Evolutionary conservation across 495 filamentous ascomycete genomes (phyloP).

Genomic region (Parathielavia appendiculata): DNA sequence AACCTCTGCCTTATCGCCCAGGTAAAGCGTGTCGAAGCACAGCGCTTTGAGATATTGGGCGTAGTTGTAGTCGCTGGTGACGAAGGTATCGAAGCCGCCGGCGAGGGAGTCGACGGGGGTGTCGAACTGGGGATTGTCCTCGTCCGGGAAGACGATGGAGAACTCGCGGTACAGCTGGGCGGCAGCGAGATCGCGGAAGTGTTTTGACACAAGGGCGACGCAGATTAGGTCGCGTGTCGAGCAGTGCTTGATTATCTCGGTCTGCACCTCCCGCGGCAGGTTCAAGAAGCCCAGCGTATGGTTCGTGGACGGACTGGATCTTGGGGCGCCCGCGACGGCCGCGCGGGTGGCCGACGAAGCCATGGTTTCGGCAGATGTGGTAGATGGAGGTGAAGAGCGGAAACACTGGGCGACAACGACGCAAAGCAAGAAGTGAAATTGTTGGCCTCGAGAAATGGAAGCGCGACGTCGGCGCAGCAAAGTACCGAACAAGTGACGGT

Average conservation of each 20-base stretch:
- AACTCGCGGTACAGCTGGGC: conserved; percentile 55
- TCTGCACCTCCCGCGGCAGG: conserved; percentile 48
- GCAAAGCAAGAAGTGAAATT: background rate
- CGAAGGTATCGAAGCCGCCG: conserved; percentile 54
- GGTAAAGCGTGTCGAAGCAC: conserved; percentile 44
- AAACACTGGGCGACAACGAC: background rate
- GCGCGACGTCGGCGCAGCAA: background rate
- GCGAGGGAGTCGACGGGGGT: conserved; percentile 49
- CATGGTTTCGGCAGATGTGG: conserved; percentile 17
- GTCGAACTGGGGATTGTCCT: conserved; percentile 44
- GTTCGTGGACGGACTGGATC: background rate
- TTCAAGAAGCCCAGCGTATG: conserved; percentile 32
- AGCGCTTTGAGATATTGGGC: conserved; percentile 50
- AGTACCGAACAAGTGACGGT: background rate
- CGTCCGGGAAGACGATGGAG: conserved; percentile 52
- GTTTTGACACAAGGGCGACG: conserved; percentile 50
- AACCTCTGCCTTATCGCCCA: conserved; percentile 41
- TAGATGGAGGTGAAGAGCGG: conserved; percentile 2
- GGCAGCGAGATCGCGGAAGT: conserved; percentile 52
- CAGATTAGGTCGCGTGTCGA: conserved; percentile 45
- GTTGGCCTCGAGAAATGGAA: background rate
- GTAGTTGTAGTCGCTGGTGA: conserved; percentile 57
- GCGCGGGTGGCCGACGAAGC: conserved; percentile 13
- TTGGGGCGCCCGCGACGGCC: background rate
- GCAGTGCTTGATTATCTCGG: conserved; percentile 47